phyloP scores from a whole-genome alignment of 139 green algal species.

The Eudorina sp. region DNA sequence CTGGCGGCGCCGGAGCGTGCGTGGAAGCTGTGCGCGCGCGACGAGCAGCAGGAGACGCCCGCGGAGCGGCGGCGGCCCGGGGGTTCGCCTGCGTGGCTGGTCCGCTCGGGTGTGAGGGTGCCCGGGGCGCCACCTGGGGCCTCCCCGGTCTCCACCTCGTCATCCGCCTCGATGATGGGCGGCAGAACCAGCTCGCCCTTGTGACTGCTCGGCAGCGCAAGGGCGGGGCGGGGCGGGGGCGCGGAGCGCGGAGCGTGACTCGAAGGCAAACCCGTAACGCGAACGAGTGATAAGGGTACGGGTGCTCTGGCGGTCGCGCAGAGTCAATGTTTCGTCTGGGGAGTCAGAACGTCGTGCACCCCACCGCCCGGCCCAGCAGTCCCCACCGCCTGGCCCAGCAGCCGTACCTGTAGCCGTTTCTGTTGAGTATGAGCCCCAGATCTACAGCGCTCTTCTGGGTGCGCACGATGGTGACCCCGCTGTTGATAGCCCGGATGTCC shows the following conservation, averaged over 20 bases:
- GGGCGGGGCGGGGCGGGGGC: background rate
- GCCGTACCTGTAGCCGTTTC: constrained; percentile 46
- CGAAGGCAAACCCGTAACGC: no score
- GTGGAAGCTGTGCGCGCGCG: constrained; percentile 43
- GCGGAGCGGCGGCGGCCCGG: constrained; percentile 28
- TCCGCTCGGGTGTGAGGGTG: background rate
- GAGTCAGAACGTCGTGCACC: no score
- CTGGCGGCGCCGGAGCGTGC: background rate
- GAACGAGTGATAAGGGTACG: no score
- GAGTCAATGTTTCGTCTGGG: no score
- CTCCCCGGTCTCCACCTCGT: constrained; percentile 29
- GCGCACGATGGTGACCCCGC: constrained; percentile 69
- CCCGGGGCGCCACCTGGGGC: background rate
- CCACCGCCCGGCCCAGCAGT: no score
- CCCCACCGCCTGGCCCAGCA: background rate
- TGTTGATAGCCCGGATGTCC: constrained; percentile 79
- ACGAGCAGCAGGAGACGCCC: constrained; percentile 42
- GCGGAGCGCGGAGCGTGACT: no score
- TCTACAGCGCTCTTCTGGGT: constrained; percentile 78
- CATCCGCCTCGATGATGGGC: constrained; percentile 53
- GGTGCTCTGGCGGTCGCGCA: no score
- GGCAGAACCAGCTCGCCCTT: constrained; percentile 46
- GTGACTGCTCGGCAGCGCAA: constrained; percentile 14
- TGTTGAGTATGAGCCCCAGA: constrained; percentile 76
- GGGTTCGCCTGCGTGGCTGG: background rate